A percentile compares a stretch with the other conserved stretches of the same genome.
Conservation (phyloP, 371 early-diverging fungal genomes). For the Mortierella sp. region DNA sequence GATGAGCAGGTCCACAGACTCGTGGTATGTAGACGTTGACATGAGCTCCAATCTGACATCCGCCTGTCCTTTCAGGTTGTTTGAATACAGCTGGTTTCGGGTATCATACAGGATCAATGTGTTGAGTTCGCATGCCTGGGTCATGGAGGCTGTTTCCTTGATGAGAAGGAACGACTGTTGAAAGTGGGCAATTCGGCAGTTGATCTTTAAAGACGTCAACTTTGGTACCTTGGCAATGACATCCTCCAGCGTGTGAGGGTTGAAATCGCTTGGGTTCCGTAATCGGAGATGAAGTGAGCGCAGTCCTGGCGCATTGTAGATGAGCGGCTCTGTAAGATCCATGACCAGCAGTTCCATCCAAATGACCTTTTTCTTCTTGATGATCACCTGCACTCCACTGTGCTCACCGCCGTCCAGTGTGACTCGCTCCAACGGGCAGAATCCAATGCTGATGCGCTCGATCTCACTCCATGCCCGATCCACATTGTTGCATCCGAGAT, state of each 20-base stretch:
- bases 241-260: slow-evolving; percentile 1
- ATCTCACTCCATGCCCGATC: slow-evolving; percentile 9
- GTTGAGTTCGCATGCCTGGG: slow-evolving; percentile 2
- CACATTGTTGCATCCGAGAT: slow-evolving; percentile 11
- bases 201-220: not conserved
- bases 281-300: slow-evolving; percentile 4
- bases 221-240: slow-evolving; percentile 4
- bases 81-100: slow-evolving; percentile 5
- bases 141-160: slow-evolving; percentile 12
- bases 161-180: slow-evolving; percentile 1
- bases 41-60: slow-evolving; percentile 5
- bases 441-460: not conserved
- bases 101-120: not conserved
- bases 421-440: slow-evolving; percentile 6
- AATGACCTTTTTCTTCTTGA: not conserved
- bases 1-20: slow-evolving; percentile 1
- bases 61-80: not conserved
- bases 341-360: slow-evolving; percentile 10
- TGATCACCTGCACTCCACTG: not conserved
- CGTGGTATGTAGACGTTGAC: not conserved
- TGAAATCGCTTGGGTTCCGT: not conserved
- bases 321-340: not conserved
- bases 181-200: slow-evolving; percentile 2
- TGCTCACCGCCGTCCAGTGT: not conserved
- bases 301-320: not conserved